Evolutionary conservation across 2,329 filamentous ascomycete species (phyloP).

Genomic region (Tolypocladium pustulatum): DNA sequence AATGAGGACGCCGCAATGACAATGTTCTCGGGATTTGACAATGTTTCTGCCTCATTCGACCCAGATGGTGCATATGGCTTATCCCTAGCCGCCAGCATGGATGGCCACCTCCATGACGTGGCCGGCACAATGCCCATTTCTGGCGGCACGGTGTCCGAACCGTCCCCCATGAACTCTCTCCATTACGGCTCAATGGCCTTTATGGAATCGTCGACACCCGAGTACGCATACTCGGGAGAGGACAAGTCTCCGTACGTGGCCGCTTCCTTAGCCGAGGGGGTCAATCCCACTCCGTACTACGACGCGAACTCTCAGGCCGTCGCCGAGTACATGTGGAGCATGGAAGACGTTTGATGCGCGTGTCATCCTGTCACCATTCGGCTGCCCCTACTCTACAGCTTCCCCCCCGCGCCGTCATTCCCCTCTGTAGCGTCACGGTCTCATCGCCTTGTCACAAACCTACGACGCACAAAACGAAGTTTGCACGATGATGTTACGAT

Average conservation of each 20-base stretch:
- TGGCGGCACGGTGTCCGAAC: background rate
- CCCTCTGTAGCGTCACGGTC: background rate
- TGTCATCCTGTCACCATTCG: background rate
- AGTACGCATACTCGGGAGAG: background rate
- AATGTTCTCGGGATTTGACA: background rate
- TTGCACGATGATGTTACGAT: background rate
- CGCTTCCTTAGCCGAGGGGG: background rate
- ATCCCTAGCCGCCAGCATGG: background rate
- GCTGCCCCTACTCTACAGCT: background rate
- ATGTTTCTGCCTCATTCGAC: background rate
- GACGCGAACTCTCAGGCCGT: background rate
- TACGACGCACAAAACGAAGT: background rate
- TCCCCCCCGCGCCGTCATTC: background rate
- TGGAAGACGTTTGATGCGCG: background rate
- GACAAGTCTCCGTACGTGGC: background rate
- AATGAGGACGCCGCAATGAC: background rate
- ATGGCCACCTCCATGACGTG: background rate
- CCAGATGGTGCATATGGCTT: background rate
- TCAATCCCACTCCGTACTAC: background rate
- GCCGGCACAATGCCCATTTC: background rate
- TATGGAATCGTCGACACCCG: background rate
- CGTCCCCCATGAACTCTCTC: background rate
- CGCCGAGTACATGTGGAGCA: background rate
- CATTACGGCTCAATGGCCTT: background rate
- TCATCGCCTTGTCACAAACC: background rate